phyloP scores from a whole-genome alignment of 192 early-diverging fungal species.

The Dissophora globulifera region DNA sequence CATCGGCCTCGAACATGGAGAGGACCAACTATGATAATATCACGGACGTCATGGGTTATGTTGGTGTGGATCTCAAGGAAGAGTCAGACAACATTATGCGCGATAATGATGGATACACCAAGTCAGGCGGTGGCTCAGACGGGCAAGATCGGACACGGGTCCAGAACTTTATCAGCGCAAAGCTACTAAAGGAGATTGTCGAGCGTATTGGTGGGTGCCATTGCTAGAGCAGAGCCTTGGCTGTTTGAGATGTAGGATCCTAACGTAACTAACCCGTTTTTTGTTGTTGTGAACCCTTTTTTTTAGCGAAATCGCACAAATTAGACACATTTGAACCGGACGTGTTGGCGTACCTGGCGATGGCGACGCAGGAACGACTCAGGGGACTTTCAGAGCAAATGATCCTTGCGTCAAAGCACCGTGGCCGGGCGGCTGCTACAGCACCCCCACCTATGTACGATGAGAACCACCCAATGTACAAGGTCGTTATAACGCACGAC shows the following conservation, averaged over 20 bases:
- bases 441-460: conserved; percentile 66
- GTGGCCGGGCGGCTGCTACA: conserved; percentile 68
- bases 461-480: conserved; percentile 72
- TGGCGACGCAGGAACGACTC: conserved; percentile 76
- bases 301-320: conserved; percentile 43
- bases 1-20: conserved; percentile 24
- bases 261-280: neutral
- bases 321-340: conserved; percentile 66
- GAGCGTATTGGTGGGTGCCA: conserved; percentile 60
- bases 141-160: conserved; percentile 36
- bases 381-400: conserved; percentile 73
- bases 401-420: conserved; percentile 76
- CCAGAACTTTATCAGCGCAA: conserved; percentile 62
- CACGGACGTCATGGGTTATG: conserved; percentile 83
- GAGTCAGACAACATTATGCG: conserved; percentile 69
- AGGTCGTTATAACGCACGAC: conserved; percentile 72
- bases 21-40: conserved; percentile 65
- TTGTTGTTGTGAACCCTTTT: neutral
- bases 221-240: too few species aligned
- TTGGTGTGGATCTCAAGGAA: conserved; percentile 79
- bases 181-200: conserved; percentile 44
- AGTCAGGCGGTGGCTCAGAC: conserved; percentile 14
- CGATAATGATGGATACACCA: conserved; percentile 42
- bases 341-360: conserved; percentile 68
- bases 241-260: too few species aligned